Evolutionary conservation across 345 rosid genomes (phyloP), one percentile per base, ranked within the genome.

Genomic region (Hibiscus mutabilis): DNA sequence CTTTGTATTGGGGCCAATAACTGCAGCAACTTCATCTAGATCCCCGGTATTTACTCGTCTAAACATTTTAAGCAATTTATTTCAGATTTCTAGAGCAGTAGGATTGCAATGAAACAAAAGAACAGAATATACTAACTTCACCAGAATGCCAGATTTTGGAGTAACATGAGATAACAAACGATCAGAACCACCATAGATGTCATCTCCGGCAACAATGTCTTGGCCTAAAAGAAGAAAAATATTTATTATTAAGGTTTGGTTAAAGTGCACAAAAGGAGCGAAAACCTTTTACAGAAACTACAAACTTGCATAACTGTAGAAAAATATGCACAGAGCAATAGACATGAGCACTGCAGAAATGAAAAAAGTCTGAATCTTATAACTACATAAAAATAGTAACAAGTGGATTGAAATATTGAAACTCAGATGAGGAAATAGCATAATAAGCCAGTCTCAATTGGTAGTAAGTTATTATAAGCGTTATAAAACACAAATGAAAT

Each of bases 131-230:
- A 88, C 96, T 88, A 55, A 92, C 99, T 85, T 96, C 47, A 96
- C 89, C 71, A 82, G 73, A 77, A 92, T 74, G 66, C 97, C 97
- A 70, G 77, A 57, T 89, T 81, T 88, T 69, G 97, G 96, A 76
- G 89, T 76, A 29, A 96, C 88, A 86, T 79, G 88, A n/a, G 98
- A 89, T 78, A 90, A 77, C 77, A 96, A 85, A 55, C 96, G 85
- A 76, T 96, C 98, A 18, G 99, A 88, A 64, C 98, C 98, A 60
- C 98, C 97, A 80, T 96, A 96, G 6, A 96, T 60, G 80, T 92
- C 98, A 76, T 96, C 97, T 67, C 96, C 97, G 40, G 96, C 99
- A 71, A 92, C 90, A 84, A 92, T 86, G 79, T 95, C 98, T 72
- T 83, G 82, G 22, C 98, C 99, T 91, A 67, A 61, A 58, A 73